These are phyloP conservation scores for Komagataea norvegica DNA, from an alignment of 1,139 yeast genomes.

Conservation along the genomic window DNA sequence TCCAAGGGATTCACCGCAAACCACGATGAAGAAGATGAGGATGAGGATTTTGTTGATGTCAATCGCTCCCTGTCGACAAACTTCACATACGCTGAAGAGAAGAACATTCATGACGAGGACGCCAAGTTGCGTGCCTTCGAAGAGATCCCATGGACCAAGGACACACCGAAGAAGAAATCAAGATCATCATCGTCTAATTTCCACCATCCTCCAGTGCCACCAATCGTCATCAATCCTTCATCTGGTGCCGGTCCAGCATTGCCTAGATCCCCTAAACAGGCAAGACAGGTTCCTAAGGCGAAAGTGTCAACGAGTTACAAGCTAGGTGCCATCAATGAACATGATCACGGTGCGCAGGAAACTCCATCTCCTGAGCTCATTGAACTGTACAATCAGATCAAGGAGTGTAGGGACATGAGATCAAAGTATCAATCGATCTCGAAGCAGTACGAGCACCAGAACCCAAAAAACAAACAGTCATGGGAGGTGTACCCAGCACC, in stretches of 20 bases:
- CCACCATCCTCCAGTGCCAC: conserved; percentile 34
- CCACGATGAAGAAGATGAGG: conserved; percentile 10
- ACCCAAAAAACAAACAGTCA: conserved; percentile 67
- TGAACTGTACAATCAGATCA: conserved; percentile 65
- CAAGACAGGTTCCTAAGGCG: conserved; percentile 10
- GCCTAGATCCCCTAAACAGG: conserved; percentile 9
- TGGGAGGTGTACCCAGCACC: conserved; percentile 94
- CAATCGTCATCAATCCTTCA: conserved; percentile 16
- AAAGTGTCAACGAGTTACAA: conserved; percentile 31
- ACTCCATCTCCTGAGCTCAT: conserved; percentile 66
- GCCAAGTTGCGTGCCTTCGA: conserved; percentile 64
- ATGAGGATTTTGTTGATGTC: conserved; percentile 20
- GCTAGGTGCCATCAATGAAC: conserved; percentile 55
- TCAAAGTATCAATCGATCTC: conserved; percentile 71
- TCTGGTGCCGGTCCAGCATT: conserved; percentile 9
- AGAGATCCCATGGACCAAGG: conserved; percentile 29
- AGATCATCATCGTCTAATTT: conserved; percentile 33
- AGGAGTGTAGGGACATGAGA: conserved; percentile 68
- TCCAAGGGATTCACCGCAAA: too few species aligned
- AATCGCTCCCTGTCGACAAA: conserved; percentile 39
- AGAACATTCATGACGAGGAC: conserved; percentile 61
- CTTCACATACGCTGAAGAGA: conserved; percentile 66
- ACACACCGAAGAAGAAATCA: conserved; percentile 20
- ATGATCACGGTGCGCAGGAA: conserved; percentile 63
- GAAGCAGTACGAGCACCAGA: conserved; percentile 64